Conservation (phyloP, 177 flowering plant genomes). For the Vitis hybrid region DNA sequence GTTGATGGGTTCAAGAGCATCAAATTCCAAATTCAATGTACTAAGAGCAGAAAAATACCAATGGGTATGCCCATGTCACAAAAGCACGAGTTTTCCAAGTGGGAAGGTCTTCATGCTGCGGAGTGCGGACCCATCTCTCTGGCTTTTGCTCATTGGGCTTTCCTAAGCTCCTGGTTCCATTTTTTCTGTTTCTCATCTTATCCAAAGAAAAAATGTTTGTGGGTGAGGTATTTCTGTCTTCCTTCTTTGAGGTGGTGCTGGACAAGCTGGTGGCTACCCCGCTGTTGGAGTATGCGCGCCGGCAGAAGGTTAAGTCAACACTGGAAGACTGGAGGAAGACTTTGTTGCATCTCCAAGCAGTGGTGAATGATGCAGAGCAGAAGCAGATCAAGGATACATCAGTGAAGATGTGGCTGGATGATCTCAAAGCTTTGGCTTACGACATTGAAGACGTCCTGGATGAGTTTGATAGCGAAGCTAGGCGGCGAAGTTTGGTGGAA, state of each 20-base stretch:
- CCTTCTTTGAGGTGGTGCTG: background rate
- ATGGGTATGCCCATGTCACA: too few relatives aligned
- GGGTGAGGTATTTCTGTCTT: background rate
- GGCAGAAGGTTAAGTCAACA: background rate
- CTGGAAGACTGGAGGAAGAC: too few relatives aligned
- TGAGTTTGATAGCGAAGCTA: constrained; percentile 14
- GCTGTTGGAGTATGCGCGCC: background rate
- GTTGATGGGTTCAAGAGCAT: too few relatives aligned
- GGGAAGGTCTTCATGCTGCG: too few relatives aligned
- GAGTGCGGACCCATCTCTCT: too few relatives aligned
- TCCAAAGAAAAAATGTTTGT: too few relatives aligned
- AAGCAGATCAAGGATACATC: background rate
- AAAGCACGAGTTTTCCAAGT: too few relatives aligned
- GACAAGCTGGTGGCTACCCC: background rate
- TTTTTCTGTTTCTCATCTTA: too few relatives aligned
- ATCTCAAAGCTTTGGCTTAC: constrained; percentile 15
- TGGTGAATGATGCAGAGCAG: constrained; percentile 19
- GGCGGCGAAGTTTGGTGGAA: background rate
- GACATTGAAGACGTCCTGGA: constrained; percentile 28
- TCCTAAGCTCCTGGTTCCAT: too few relatives aligned
- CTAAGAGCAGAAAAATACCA: too few relatives aligned
- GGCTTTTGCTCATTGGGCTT: too few relatives aligned
- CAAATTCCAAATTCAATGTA: too few relatives aligned
- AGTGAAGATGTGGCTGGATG: constrained; percentile 10
- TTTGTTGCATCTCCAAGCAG: background rate